Evolutionary conservation across 2,329 filamentous ascomycete species (phyloP), one percentile per base, ranked within the genome.

Genomic region (Fusarium sp.): DNA sequence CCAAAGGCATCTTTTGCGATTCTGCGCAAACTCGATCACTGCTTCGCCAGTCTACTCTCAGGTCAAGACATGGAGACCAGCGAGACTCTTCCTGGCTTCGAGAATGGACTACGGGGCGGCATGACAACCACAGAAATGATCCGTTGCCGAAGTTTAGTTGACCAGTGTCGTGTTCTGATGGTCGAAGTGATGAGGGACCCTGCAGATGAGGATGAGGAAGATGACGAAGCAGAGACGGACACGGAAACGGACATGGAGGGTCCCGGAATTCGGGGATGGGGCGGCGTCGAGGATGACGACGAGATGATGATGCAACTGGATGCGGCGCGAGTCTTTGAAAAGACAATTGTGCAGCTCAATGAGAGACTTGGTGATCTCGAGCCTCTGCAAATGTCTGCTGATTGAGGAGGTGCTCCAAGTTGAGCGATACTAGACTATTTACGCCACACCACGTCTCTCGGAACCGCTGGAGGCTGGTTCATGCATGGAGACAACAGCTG

Each of bases 111-210:
- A 6, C 76, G 80, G 1, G 85, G 87, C 0, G 89, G 91, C 1
- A 88, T 91, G 79, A 92, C 88, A 1, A 80, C 76, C 15, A 94
- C 91, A 1, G 92, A 97, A 73, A 96, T 95, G 82, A 92, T 98
- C 8, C 85, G 94, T 36, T 89, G 93, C 63, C 89, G 91, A 71
- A 91, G 91, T 70, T 78, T 96, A 27, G 90, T 93, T 0, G 91
- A 96, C 71, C 84, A 88, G 63, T 91, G 90, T 14, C 82, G 93
- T 23, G 77, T 92, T 8, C 75, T 86, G 6, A 85, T 94, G 53
- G 85, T 92, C 1, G 87, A 91, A 56, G 83, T 87, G 14, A 83
- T 92, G 79, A 84, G 82, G 0, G 71, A 72, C 1, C 72, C 72
- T 0, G 77, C 79, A 2, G 76, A 76, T 0, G 77, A 75, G 0